A percentile compares a stretch with the other conserved stretches of the same genome.
Conservation (phyloP, 164 flowering plant genomes). For the Vitis amurensis region DNA sequence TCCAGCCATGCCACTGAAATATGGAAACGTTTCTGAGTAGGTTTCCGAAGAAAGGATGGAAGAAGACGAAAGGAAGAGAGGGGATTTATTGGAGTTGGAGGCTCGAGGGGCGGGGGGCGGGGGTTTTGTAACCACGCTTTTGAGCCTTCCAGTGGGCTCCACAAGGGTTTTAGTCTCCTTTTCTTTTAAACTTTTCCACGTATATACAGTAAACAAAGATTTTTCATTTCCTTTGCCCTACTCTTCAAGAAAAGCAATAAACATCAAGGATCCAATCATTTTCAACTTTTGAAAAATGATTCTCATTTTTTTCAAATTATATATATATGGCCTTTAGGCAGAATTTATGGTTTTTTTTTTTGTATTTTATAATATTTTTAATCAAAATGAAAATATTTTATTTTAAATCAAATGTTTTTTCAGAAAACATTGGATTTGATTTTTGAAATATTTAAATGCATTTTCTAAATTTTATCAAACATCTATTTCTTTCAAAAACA, state of each 20-base stretch:
- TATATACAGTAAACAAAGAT: not conserved
- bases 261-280: not conserved
- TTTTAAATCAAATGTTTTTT: too few relatives aligned
- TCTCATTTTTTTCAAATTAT: too few relatives aligned
- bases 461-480: too few relatives aligned
- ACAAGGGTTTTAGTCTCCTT: constrained; percentile 1
- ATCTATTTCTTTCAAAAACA: too few relatives aligned
- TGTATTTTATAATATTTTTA: too few relatives aligned
- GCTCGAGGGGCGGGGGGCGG: not conserved
- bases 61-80: not conserved
- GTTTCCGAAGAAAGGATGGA: not conserved
- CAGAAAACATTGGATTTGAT: too few relatives aligned
- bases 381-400: too few relatives aligned
- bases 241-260: not conserved
- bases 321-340: too few relatives aligned
- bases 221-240: not conserved
- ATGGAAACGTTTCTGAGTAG: constrained; percentile 5
- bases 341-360: too few relatives aligned
- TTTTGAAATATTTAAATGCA: too few relatives aligned
- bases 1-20: constrained; percentile 22
- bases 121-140: constrained; percentile 21
- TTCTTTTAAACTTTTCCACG: not conserved
- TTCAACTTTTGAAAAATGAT: too few relatives aligned
- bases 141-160: constrained; percentile 25
- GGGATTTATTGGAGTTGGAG: not conserved